Evolutionary conservation across 176 grass and related monocot species (phyloP).

Genomic region (Carex cristatella): DNA sequence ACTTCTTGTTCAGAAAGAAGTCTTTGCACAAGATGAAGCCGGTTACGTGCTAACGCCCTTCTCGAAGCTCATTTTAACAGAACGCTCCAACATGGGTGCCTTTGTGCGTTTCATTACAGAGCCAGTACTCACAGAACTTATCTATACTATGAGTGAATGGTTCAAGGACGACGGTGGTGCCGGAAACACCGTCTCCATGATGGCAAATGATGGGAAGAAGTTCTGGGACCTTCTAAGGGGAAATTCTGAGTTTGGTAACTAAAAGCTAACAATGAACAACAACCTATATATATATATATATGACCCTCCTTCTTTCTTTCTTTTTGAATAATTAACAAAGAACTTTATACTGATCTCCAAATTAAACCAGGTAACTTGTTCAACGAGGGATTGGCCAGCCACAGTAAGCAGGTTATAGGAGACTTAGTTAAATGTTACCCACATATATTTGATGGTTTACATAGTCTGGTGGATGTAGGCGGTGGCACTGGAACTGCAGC

Average conservation of each 20-base stretch:
- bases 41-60: conserved; percentile 3
- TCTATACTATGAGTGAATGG: not conserved
- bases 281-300: no score
- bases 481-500: conserved; percentile 28
- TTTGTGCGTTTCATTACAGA: not conserved
- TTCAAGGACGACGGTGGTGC: not conserved
- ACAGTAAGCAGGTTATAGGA: not conserved
- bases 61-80: not conserved
- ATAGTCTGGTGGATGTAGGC: conserved; percentile 35
- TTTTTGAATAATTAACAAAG: no score
- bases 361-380: not conserved
- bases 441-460: conserved; percentile 21
- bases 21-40: not conserved
- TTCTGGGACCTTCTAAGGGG: not conserved
- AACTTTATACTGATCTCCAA: not conserved
- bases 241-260: not conserved
- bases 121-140: not conserved
- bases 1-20: not conserved
- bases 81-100: not conserved
- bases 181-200: not conserved
- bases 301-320: not conserved
- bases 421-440: not conserved
- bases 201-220: not conserved
- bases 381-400: conserved; percentile 16
- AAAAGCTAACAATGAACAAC: not conserved